Conservation (phyloP, 176 grass and related monocot species). For the Carex pumila region DNA sequence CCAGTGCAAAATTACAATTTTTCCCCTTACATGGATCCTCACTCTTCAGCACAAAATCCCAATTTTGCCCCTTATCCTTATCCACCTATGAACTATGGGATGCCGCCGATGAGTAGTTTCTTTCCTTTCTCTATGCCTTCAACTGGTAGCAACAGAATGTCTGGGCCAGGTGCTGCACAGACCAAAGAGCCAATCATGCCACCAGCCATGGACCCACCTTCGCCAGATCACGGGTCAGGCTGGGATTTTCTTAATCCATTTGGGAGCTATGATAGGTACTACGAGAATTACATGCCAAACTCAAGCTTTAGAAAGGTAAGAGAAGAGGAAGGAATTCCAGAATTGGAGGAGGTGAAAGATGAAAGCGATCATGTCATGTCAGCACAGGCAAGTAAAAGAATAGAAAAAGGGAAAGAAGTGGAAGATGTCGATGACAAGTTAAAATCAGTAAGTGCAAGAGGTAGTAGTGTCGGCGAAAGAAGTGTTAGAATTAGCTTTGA, state of each 20-base stretch:
- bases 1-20: slow-evolving; percentile 28
- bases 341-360: slow-evolving; percentile 79
- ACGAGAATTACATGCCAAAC: slow-evolving; percentile 49
- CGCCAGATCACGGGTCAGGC: slow-evolving; percentile 50
- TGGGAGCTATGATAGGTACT: slow-evolving; percentile 67
- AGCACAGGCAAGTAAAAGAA: not conserved
- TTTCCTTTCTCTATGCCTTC: slow-evolving; percentile 26
- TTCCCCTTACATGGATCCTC: slow-evolving; percentile 21
- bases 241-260: slow-evolving; percentile 98
- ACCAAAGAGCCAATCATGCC: slow-evolving; percentile 10
- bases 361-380: slow-evolving; percentile 25
- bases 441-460: slow-evolving; percentile 9
- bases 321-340: slow-evolving; percentile 93
- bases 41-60: slow-evolving; percentile 16
- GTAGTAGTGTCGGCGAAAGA: not conserved
- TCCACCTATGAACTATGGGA: slow-evolving; percentile 19
- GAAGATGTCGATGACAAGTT: not conserved
- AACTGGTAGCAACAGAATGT: slow-evolving; percentile 1
- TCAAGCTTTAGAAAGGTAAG: slow-evolving; percentile 76
- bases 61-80: slow-evolving; percentile 31
- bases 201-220: slow-evolving; percentile 32
- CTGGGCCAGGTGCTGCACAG: not conserved
- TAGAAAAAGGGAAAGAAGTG: not conserved
- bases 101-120: slow-evolving; percentile 5
- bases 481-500: slow-evolving; percentile 43